phyloP scores from a whole-genome alignment of 208 protist genomes.

The Crithidia expoeki region DNA sequence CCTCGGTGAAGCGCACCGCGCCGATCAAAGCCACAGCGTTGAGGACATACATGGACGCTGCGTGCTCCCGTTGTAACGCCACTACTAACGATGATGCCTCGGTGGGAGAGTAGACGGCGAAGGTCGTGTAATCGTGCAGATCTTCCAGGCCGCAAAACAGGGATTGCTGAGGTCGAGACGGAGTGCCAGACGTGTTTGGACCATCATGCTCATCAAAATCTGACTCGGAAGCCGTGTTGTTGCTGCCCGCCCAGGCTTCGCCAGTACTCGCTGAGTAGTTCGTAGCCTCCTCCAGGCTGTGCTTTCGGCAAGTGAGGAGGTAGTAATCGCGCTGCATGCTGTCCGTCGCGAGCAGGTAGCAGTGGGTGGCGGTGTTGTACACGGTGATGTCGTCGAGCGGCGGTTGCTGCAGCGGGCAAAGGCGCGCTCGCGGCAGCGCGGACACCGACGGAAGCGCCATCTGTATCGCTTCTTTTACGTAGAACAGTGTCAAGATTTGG shows the following conservation, averaged over 20 bases:
- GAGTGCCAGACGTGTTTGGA: neutral
- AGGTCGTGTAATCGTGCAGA: conserved; percentile 28
- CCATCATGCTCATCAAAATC: conserved; percentile 10
- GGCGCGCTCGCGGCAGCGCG: conserved; percentile 19
- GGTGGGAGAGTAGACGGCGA: conserved; percentile 33
- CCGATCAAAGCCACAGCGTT: conserved; percentile 68
- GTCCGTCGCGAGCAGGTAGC: conserved; percentile 63
- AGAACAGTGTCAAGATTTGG: neutral
- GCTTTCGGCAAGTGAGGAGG: conserved; percentile 27
- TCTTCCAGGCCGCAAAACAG: conserved; percentile 18
- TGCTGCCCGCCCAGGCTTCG: neutral
- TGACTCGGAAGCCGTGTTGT: conserved; percentile 2
- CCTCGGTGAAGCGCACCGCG: conserved; percentile 91
- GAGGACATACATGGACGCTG: conserved; percentile 24
- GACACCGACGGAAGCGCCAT: neutral
- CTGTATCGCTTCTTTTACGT: neutral
- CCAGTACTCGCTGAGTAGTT: neutral
- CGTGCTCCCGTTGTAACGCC: conserved; percentile 29
- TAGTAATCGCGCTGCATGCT: conserved; percentile 29
- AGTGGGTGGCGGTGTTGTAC: conserved; percentile 59
- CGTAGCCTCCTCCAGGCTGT: conserved; percentile 20
- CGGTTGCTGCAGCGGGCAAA: conserved; percentile 18
- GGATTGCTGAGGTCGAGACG: neutral
- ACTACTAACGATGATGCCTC: conserved; percentile 45
- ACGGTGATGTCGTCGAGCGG: conserved; percentile 51